These are phyloP conservation scores for Tanacetum coccineum DNA, from an alignment of 129 eudicot species.

Conservation along the genomic window DNA sequence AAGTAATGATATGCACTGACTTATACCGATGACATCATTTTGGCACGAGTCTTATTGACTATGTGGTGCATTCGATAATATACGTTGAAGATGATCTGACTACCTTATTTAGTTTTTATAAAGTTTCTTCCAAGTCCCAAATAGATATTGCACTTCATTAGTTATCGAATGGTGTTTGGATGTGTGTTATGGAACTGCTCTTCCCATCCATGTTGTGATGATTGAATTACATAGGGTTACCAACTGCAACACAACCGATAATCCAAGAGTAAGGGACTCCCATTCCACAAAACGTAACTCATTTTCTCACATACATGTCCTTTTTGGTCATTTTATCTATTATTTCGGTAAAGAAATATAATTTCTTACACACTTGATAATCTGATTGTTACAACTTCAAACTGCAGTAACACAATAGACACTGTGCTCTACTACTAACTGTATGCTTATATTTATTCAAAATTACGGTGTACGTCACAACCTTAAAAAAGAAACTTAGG, in stretches of 20 bases:
- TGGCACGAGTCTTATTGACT: not conserved
- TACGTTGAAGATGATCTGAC: conserved; percentile 4
- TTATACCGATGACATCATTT: not conserved
- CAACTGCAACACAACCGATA: not conserved
- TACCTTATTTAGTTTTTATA: not conserved
- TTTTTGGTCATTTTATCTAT: too few relatives aligned
- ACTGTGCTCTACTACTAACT: too few relatives aligned
- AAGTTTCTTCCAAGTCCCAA: not conserved
- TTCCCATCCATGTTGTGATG: not conserved
- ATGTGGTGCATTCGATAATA: not conserved
- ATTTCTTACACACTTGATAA: too few relatives aligned
- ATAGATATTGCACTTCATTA: conserved; percentile 1
- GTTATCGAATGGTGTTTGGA: not conserved
- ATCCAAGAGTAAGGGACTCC: not conserved
- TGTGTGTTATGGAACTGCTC: not conserved
- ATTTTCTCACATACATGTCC: too few relatives aligned
- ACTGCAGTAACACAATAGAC: too few relatives aligned
- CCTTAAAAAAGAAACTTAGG: not conserved
- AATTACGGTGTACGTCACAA: too few relatives aligned
- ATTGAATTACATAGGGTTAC: too few relatives aligned
- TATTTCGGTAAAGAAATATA: too few relatives aligned
- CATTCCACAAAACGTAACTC: not conserved
- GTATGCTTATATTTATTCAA: too few relatives aligned
- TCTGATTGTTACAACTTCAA: too few relatives aligned
- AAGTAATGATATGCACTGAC: not conserved